Percentiles rank a stretch among this genome's conserved stretches.
Conservation (phyloP, 169 alveolate species). For the Theileria annulata region DNA sequence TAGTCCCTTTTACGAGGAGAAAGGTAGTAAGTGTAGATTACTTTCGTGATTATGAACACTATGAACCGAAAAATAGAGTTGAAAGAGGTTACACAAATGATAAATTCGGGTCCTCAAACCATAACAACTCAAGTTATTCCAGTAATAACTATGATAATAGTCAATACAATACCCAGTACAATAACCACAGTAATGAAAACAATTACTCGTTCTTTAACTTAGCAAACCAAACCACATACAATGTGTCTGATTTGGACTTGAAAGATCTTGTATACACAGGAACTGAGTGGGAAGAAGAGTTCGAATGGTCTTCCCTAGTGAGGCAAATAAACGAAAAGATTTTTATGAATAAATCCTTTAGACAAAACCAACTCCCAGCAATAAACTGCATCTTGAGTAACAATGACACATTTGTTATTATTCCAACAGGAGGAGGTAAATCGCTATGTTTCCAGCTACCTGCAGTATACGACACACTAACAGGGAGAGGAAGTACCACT, state of each 20-base stretch:
- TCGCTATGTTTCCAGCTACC: conserved; percentile 93
- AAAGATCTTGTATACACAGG: conserved; percentile 13
- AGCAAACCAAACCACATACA: not conserved
- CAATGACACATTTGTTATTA: conserved; percentile 91
- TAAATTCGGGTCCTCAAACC: not conserved
- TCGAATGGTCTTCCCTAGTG: conserved; percentile 70
- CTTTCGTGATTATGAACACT: not conserved
- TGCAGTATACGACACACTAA: conserved; percentile 77
- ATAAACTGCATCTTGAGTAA: conserved; percentile 89
- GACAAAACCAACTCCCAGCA: conserved; percentile 90
- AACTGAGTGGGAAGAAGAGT: conserved; percentile 46
- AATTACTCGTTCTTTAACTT: not conserved
- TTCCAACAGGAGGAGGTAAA: conserved; percentile 99
- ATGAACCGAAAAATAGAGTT: not conserved
- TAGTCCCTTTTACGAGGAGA: not conserved
- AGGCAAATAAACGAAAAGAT: conserved; percentile 65
- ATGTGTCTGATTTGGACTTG: conserved; percentile 7
- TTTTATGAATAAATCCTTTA: conserved; percentile 69
- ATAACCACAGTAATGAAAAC: not conserved
- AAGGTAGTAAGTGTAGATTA: not conserved
- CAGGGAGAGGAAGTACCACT: conserved; percentile 80
- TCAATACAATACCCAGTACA: not conserved
- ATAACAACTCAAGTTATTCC: not conserved
- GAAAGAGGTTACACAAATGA: conserved; percentile 14
- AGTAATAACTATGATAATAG: not conserved